Conservation (phyloP, 1,284 basidiomycete species). For the Ustanciosporium gigantosporum region DNA sequence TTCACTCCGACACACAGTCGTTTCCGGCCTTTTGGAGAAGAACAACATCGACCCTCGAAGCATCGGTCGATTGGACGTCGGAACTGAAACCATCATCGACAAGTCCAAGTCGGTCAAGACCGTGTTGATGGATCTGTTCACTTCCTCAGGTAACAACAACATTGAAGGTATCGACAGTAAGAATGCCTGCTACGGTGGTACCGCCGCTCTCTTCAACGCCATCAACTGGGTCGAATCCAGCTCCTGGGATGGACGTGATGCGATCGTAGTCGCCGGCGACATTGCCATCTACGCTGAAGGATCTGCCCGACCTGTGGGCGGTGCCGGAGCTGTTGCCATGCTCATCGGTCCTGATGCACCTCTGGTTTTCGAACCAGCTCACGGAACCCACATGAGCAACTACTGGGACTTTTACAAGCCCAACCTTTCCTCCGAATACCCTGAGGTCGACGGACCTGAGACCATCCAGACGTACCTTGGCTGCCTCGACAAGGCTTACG, state of each 20-base stretch:
- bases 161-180: constrained; percentile 99
- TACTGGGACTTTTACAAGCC: constrained; percentile 69
- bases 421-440: constrained; percentile 72
- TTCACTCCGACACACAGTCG: too few relatives aligned
- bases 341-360: constrained; percentile 96
- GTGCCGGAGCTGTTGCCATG: constrained; percentile 92
- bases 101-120: constrained; percentile 99
- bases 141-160: constrained; percentile 86
- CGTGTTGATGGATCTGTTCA: constrained; percentile 96
- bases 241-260: constrained; percentile 98
- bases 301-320: constrained; percentile 89
- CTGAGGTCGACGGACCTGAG: constrained; percentile 94
- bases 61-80: constrained; percentile 95
- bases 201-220: constrained; percentile 95
- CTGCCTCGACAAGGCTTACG: constrained; percentile 88
- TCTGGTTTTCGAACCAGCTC: constrained; percentile 88
- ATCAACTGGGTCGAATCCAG: constrained; percentile 88
- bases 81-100: constrained; percentile 99
- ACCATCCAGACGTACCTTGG: constrained; percentile 94
- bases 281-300: constrained; percentile 99
- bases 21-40: constrained; percentile 81
- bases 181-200: constrained; percentile 98
- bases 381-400: constrained; percentile 97
- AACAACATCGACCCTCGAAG: constrained; percentile 94
- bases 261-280: constrained; percentile 94